phyloP scores from a whole-genome alignment of 352 stramenopile species.

The Blastocystis sp. region DNA sequence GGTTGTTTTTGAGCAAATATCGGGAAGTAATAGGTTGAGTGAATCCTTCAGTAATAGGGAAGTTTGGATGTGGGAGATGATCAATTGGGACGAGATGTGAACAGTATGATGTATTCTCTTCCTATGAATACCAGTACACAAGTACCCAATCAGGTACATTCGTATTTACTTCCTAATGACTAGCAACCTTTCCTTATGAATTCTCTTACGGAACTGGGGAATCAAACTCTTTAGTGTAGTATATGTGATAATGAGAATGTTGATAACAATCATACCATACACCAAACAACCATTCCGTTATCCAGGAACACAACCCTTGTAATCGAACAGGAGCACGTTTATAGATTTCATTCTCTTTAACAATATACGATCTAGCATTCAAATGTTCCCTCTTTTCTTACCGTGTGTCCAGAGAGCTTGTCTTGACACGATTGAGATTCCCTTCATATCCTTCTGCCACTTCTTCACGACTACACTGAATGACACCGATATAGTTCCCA shows the following conservation, averaged over 20 bases:
- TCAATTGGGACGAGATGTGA: neutral
- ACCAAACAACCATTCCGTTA: constrained; percentile 19
- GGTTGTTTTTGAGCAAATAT: constrained; percentile 97
- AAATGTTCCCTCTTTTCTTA: neutral
- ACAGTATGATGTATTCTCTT: neutral
- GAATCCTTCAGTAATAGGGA: neutral
- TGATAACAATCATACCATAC: neutral
- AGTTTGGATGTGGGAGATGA: neutral
- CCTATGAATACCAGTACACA: neutral
- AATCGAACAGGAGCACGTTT: neutral
- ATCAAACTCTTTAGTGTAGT: neutral
- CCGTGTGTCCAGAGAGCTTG: neutral
- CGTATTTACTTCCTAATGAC: neutral
- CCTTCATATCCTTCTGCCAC: neutral
- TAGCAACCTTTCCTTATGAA: neutral
- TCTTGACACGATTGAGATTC: neutral
- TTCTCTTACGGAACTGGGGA: neutral
- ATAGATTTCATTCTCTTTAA: constrained; percentile 43
- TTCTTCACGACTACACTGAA: neutral
- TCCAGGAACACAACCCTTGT: neutral
- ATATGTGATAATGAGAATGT: neutral
- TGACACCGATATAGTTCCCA: neutral
- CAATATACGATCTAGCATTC: neutral
- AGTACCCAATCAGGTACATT: neutral
- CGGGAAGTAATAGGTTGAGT: constrained; percentile 71